These are phyloP conservation scores for Themeda triandra DNA, from an alignment of 176 grass and related monocot species.

Conservation along the genomic window DNA sequence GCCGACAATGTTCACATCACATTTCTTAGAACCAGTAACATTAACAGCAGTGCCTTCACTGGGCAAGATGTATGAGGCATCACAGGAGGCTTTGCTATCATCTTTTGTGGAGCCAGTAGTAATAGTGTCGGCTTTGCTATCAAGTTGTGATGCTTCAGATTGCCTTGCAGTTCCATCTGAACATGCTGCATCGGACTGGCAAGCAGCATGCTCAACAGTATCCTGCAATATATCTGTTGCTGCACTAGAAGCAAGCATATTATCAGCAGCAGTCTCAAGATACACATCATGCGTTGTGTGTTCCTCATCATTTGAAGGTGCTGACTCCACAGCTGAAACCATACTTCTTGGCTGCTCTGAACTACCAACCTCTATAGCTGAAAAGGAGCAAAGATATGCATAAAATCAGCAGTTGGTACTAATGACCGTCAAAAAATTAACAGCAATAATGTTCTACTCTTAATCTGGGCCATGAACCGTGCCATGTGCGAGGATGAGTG, in stretches of 20 bases:
- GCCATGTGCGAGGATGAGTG: background rate
- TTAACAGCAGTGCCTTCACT: conserved; percentile 18
- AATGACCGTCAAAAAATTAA: background rate
- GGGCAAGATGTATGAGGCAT: background rate
- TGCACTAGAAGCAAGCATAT: background rate
- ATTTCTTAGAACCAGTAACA: conserved; percentile 8
- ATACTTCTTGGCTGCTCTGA: conserved; percentile 24
- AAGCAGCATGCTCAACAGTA: conserved; percentile 20
- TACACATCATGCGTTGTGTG: conserved; percentile 11
- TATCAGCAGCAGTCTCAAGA: conserved; percentile 12
- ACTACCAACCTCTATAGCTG: background rate
- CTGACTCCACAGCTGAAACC: conserved; percentile 8
- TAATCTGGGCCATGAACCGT: background rate
- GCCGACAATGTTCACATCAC: background rate
- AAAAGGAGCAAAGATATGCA: background rate
- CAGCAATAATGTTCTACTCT: background rate
- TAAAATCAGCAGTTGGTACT: background rate
- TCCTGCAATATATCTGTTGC: background rate
- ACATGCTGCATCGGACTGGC: background rate
- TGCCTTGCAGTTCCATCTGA: background rate
- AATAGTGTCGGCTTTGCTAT: background rate
- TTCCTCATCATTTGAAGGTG: conserved; percentile 27
- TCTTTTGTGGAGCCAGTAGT: background rate
- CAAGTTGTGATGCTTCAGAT: background rate
- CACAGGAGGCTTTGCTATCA: background rate